phyloP scores from a whole-genome alignment of 441 rosid genomes.

The Erodium texanum region DNA sequence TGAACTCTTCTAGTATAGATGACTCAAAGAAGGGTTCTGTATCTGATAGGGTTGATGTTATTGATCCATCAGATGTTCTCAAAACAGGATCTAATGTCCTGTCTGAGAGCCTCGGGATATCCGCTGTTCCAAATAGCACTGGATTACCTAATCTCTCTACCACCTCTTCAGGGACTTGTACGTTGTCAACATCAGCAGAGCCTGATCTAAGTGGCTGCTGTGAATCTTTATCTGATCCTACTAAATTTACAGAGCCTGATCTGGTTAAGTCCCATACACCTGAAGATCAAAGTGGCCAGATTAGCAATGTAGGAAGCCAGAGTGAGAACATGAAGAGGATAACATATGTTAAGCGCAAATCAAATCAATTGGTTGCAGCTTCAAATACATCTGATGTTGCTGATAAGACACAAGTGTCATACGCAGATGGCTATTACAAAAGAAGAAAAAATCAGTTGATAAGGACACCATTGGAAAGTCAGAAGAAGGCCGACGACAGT shows the following conservation, averaged over 20 bases:
- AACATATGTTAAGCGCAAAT: slow-evolving; percentile 64
- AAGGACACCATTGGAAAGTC: slow-evolving; percentile 48
- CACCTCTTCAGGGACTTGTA: slow-evolving; percentile 30
- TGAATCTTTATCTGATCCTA: slow-evolving; percentile 32
- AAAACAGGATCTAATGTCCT: slow-evolving; percentile 28
- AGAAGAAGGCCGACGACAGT: slow-evolving; percentile 31
- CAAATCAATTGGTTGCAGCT: slow-evolving; percentile 80
- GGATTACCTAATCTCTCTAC: slow-evolving; percentile 26
- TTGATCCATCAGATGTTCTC: slow-evolving; percentile 21
- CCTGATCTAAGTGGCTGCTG: slow-evolving; percentile 26
- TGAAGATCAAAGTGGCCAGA: slow-evolving; percentile 28
- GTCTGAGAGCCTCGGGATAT: slow-evolving; percentile 40
- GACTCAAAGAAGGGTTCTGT: slow-evolving; percentile 32
- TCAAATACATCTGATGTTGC: slow-evolving; percentile 30
- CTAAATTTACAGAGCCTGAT: slow-evolving; percentile 30
- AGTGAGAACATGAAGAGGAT: slow-evolving; percentile 39
- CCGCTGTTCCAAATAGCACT: slow-evolving; percentile 27
- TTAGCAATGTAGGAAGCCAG: slow-evolving; percentile 28
- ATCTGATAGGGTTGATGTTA: slow-evolving; percentile 25
- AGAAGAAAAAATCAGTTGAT: slow-evolving; percentile 76
- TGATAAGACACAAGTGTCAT: slow-evolving; percentile 26
- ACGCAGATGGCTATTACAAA: slow-evolving; percentile 71
- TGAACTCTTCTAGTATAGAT: slow-evolving; percentile 30
- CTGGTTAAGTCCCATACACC: slow-evolving; percentile 29
- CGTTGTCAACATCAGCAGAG: slow-evolving; percentile 34